Evolutionary conservation across 2,329 filamentous ascomycete genomes (phyloP), one percentile per base, ranked within the genome.

Genomic region (Microdochium trichocladiopsis): DNA sequence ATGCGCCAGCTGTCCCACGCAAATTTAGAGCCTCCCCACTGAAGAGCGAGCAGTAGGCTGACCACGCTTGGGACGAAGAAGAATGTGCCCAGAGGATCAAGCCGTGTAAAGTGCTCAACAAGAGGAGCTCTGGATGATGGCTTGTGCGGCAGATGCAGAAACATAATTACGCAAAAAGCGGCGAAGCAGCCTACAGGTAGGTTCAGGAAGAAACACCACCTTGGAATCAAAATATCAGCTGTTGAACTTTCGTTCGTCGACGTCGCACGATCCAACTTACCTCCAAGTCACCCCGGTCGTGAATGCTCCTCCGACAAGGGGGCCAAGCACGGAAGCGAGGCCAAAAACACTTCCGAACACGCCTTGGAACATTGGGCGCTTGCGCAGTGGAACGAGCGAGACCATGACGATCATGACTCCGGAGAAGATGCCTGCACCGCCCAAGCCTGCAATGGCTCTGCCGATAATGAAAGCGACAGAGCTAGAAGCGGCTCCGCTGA

Each of bases 61-160:
- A 84, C 71, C 37, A 84, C 73, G 28, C 75, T 74, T 0, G 83
- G 82, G 16, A 86, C 65, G 56, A 87, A 80, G 63, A 84, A 74
- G 14, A 78, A 60, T 8, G 79, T 83, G 24, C 83, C 83, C 1
- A 84, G 61, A 0, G 79, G 80, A 53, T 86, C 82, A 49, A 84
- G 70, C 8, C 54, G 53, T 25, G 21, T 25, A 37, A 50, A 45
- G 23, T 52, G 51, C 36, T 47, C 43, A 28, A 23, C 37, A 33
- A 37, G 48, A 48, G 56, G 53, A 25, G 23, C 22, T n/a, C 16
- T 31, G 54, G 52, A 23, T 56, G 25, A 16, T 51, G 57, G 25
- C 52, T 51, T 55, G 51, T 53, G 56, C 12, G 77, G 72, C 12
- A 72, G 62, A 14, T 74, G 68, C 56, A 79, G 73, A 59, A 77